Evolutionary conservation across 2,329 filamentous ascomycete genomes (phyloP).

Genomic region (Thielaviopsis punctulata): DNA sequence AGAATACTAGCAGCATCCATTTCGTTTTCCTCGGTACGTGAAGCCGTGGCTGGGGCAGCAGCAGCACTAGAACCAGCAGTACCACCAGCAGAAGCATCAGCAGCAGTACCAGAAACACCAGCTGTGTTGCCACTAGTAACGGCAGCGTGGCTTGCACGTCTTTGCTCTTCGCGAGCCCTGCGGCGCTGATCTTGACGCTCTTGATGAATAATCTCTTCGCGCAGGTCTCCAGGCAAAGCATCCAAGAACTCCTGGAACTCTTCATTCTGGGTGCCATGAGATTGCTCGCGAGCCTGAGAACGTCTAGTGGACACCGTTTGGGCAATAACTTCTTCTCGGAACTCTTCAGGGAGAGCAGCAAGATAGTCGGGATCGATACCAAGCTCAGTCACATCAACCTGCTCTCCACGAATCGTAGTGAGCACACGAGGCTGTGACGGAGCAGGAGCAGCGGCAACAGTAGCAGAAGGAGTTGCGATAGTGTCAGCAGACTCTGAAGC

Average conservation of each 20-base stretch:
- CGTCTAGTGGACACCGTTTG: conserved; percentile 72
- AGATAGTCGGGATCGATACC: conserved; percentile 92
- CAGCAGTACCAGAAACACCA: conserved; percentile 17
- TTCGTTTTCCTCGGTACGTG: conserved; percentile 27
- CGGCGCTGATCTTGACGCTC: conserved; percentile 79
- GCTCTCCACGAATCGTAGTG: conserved; percentile 69
- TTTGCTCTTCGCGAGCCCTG: conserved; percentile 66
- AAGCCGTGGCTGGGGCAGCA: background rate
- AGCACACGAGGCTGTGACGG: conserved; percentile 37
- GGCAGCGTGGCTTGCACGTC: conserved; percentile 42
- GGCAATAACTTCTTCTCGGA: conserved; percentile 89
- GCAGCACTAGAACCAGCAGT: conserved; percentile 22
- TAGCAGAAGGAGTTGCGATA: conserved; percentile 11
- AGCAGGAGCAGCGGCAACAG: conserved; percentile 18
- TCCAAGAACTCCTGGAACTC: conserved; percentile 90
- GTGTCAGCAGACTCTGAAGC: conserved; percentile 11
- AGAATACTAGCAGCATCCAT: conserved; percentile 91
- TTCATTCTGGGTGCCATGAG: conserved; percentile 59
- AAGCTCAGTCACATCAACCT: conserved; percentile 83
- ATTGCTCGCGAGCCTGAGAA: conserved; percentile 52
- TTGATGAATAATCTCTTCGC: conserved; percentile 77
- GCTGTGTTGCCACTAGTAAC: conserved; percentile 37
- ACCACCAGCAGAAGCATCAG: conserved; percentile 20
- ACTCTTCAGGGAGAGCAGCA: conserved; percentile 90
- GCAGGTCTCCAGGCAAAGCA: conserved; percentile 76